These are phyloP conservation scores for Viola odorata DNA, from an alignment of 345 rosid species.

Conservation along the genomic window DNA sequence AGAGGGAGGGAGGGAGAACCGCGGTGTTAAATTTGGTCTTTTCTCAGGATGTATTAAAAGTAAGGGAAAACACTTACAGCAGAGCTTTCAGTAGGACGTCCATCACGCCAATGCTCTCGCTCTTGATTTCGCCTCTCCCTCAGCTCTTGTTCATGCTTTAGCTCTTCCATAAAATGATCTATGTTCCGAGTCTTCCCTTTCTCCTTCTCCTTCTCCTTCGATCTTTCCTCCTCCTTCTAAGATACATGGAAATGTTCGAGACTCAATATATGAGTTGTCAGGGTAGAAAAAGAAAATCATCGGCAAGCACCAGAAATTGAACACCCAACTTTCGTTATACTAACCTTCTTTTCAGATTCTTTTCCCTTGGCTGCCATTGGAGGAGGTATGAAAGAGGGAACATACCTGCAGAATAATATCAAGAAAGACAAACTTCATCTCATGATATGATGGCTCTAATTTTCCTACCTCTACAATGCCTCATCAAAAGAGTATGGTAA, in stretches of 20 bases:
- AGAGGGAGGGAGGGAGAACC: neutral
- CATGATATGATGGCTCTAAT: conserved; percentile 18
- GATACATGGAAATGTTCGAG: conserved; percentile 7
- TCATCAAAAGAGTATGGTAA: conserved; percentile 31
- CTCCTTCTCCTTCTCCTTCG: conserved; percentile 73
- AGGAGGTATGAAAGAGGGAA: conserved; percentile 98
- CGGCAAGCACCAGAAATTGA: neutral
- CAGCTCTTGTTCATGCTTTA: conserved; percentile 96
- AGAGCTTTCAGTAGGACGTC: conserved; percentile 55
- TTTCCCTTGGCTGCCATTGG: conserved; percentile 85
- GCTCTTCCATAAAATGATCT: conserved; percentile 97
- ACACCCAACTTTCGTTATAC: conserved; percentile 9
- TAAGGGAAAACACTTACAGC: conserved; percentile 40
- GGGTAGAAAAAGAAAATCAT: conserved; percentile 13
- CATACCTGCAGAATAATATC: conserved; percentile 71
- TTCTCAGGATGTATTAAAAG: neutral
- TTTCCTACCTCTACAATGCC: conserved; percentile 32
- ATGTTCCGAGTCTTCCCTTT: conserved; percentile 87
- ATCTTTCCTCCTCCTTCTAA: conserved; percentile 80
- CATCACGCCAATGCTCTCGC: conserved; percentile 73
- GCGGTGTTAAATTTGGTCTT: neutral
- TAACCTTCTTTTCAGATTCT: conserved; percentile 84
- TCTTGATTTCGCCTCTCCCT: conserved; percentile 96
- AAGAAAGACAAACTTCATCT: conserved; percentile 19
- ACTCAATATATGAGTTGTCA: conserved; percentile 1